Base-by-base conservation (phyloP, 352 stramenopile genomes). In the Phytophthora pistaciae region DNA sequence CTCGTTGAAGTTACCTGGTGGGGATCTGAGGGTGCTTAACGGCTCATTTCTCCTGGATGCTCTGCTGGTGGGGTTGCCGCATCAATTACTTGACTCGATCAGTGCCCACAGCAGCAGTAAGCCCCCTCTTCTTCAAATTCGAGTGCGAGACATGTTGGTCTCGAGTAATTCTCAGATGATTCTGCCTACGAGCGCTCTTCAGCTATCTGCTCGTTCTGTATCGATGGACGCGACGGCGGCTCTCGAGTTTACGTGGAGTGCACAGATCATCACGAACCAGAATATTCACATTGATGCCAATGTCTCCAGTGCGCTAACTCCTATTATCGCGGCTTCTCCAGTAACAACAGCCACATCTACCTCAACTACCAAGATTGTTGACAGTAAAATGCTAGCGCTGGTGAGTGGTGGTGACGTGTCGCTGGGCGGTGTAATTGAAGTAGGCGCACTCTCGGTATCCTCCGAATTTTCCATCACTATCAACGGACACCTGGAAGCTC, bases 401-500 rank as follows among this genome's bases (percentile, higher is more conserved):
- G 44, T 86, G n/a, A 92, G 88, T 67, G 72, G 74, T 5, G 74
- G 75, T 2, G 80, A 92, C 56, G 66, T 93, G 27, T 80, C 83
- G 9, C 46, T 95, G 18, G 80, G 80, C 27, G 83, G 85, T 23
- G 31, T 71, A 4, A 77, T 92, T 11, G 46, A 69, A 18, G 84
- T 92, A 6, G 83, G 84, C 6, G 73, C 72, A 0, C 50, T 95
- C 13, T 90, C 70, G 16, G 68, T 91, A 31, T 78, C 75, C 11
- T 87, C 87, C 0, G 74, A 82, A 14, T 73, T 78, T 36, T 90
- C 83, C 3, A 83, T 91, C 44, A 78, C 82, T 11, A 74, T 95
- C 31, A 72, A 74, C 38, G 75, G 78, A 14, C 72, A 73, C 23
- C 53, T 92, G 13, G 79, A 90, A 60, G 78, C 80, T 10, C 48